These are phyloP conservation scores for Danielozyma ontarioensis DNA, from an alignment of 805 yeast species.

Conservation along the genomic window DNA sequence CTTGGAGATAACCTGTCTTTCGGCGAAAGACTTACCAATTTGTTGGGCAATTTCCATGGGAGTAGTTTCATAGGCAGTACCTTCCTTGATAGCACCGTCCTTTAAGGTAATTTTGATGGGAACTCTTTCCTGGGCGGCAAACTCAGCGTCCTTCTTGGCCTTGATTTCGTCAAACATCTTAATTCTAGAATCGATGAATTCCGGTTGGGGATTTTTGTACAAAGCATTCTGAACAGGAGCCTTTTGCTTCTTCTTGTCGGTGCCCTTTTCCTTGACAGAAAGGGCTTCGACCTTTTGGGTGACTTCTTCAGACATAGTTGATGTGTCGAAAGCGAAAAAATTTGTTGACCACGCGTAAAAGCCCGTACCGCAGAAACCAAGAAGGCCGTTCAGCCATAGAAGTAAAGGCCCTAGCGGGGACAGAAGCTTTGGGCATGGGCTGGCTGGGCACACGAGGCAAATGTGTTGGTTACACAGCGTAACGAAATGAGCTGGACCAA, in stretches of 20 bases:
- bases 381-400: no score
- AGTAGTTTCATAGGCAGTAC: constrained; percentile 81
- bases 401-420: no score
- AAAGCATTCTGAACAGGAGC: constrained; percentile 37
- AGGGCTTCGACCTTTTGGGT: constrained; percentile 45
- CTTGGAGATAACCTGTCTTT: constrained; percentile 86
- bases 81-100: constrained; percentile 79
- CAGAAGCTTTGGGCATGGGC: no score
- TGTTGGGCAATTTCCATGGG: constrained; percentile 81
- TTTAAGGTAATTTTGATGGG: constrained; percentile 77
- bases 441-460: no score
- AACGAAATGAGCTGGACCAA: no score
- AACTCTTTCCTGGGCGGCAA: constrained; percentile 52
- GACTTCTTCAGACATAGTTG: constrained; percentile 17
- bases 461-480: no score
- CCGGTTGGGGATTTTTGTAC: constrained; percentile 72
- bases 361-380: no score
- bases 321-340: background rate
- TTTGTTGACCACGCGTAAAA: no score
- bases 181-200: constrained; percentile 74
- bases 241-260: constrained; percentile 40
- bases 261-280: constrained; percentile 29
- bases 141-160: constrained; percentile 67
- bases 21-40: constrained; percentile 83
- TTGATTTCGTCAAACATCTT: constrained; percentile 75